phyloP scores from a whole-genome alignment of 257 asterid genomes.

The Nicotiana noctiflora region DNA sequence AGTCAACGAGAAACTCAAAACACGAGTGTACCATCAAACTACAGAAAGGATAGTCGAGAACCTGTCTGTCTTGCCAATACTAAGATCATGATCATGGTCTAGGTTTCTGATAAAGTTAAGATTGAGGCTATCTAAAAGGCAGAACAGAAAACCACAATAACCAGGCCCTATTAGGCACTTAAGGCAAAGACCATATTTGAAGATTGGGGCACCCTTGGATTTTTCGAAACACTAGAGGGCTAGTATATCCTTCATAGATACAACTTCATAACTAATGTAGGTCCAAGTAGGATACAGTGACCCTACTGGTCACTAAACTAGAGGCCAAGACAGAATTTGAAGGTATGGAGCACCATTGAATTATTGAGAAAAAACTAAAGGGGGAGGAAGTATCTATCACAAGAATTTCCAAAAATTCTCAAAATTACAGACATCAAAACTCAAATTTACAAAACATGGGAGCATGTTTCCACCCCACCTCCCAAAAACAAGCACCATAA shows the following conservation, averaged over 20 bases:
- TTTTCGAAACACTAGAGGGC: neutral
- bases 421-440: neutral
- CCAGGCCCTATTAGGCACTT: neutral
- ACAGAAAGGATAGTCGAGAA: neutral
- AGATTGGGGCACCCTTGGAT: neutral
- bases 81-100: neutral
- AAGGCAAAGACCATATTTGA: neutral
- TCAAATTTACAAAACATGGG: slow-evolving; percentile 2
- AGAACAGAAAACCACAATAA: neutral
- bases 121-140: neutral
- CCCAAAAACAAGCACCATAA: neutral
- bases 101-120: neutral
- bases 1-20: neutral
- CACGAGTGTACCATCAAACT: neutral
- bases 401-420: neutral
- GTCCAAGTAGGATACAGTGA: neutral
- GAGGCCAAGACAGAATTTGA: neutral
- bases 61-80: neutral
- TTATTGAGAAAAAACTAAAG: neutral
- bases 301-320: neutral
- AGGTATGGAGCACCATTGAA: neutral
- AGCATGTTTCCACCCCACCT: neutral
- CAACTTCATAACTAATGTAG: neutral
- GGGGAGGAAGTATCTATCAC: neutral
- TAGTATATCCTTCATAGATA: neutral